Evolutionary conservation across 352 stramenopile species (phyloP), one percentile per base, ranked within the genome.

Genomic region (Achlya hypogyna): DNA sequence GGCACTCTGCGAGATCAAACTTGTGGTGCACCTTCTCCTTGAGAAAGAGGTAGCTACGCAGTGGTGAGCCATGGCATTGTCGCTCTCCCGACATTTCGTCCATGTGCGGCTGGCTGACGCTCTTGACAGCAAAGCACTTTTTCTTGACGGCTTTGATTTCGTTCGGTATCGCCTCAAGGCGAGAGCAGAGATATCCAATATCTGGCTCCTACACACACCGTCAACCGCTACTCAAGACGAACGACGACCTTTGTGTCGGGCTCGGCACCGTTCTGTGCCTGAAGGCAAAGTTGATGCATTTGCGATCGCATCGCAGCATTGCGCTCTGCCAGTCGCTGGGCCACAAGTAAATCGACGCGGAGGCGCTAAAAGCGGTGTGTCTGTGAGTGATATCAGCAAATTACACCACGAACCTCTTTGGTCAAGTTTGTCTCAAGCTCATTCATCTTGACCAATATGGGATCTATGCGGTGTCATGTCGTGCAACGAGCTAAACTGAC

Each of bases 11-110:
- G 12, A 92, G 74, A 53, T 92, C 83, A 27, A 89, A 73, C 23
- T 84, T 74, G 52, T 81, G 76, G 52, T 92, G 83, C 10, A 92
- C 78, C 51, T 92, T 92, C 53, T 92, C 83, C 51, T 92, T 92
- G 10, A 92, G 67, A 65, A 78, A 92, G 18, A 92, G 69, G 62
- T 91, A 90, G 53, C 80, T 89, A 56, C 31, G 23, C 10, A 53
- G 43, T 56, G n/a, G 27, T 23, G n/a, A n/a, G n/a, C n/a, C 14
- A 38, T 47, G 22, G 18, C n/a, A 28, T 29, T 63, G 6, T 51
- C 5, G 63, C 47, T 49, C 18, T 16, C 43, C 63, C 65, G 78
- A 90, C 83, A 92, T 75, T 34, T 63, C 74, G 52, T 90, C 81
- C 78, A 92, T 79, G 42, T 83, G 72, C 34, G 77, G 65, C 25